Base-by-base conservation (phyloP, 2,329 filamentous ascomycete genomes). In the Colletotrichum eleusines region DNA sequence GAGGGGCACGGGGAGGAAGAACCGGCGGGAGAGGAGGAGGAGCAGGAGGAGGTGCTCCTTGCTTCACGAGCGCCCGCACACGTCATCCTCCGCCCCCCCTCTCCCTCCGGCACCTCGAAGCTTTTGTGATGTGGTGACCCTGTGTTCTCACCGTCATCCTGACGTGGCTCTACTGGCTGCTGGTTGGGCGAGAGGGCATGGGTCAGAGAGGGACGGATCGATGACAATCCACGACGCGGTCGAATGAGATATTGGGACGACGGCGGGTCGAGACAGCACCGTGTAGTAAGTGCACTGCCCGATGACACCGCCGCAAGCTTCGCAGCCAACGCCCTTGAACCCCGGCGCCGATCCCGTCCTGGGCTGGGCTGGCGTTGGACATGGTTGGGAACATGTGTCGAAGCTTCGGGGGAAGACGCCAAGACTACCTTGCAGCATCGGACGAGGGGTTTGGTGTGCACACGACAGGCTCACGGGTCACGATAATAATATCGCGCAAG, bases 361-460 rank as follows among this genome's bases (percentile, higher is more conserved):
- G 20, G 18, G 6, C 42, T 44, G 18, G 20, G 18, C 42, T n/a
- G 20, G 14, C 2, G 31, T 28, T 8, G 51, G 31, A 20, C 33
- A 44, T 14, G 42, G 40, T 42, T 50, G 54, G 44, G 33, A 60
- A 60, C 38, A n/a, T 28, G 40, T 23, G 20, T 44, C 40, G 58
- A 67, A 67, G 58, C 31, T 33, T 53, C 26, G n/a, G 26, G 51
- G 35, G 61, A 65, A 58, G 35, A 65, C 26, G 66, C 66, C 61
- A 65, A 65, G 61, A 44, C 53, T 69, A 65, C 60, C 12, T 26
- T 65, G 66, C 64, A 67, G 38, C 26, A 44, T 44, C 33, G 26
- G 50, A 33, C 46, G 44, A 31, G 33, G 31, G n/a, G 60, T 26
- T 38, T 33, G 46, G 40, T 51, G 38, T 31, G 40, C 42, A 35